Percentiles rank a stretch among this genome's conserved stretches.
Conservation (phyloP, 148 eudicot genomes). For the Vaccinium macrocarpon region DNA sequence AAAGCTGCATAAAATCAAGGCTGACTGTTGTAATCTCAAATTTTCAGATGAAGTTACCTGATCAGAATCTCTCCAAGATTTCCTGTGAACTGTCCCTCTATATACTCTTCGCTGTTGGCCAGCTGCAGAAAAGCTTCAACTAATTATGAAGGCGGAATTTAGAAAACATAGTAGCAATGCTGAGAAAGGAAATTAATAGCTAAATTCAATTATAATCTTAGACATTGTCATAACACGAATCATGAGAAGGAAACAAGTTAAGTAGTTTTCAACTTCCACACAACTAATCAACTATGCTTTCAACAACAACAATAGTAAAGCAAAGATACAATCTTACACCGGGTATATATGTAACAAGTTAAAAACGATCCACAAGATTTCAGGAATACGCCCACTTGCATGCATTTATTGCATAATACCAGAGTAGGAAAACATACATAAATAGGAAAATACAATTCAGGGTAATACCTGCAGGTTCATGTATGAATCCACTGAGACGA, state of each 20-base stretch:
- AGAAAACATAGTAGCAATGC: background rate
- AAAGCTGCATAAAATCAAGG: background rate
- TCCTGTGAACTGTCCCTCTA: slow-evolving; percentile 84
- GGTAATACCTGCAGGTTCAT: slow-evolving; percentile 61
- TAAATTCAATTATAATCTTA: background rate
- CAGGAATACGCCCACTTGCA: background rate
- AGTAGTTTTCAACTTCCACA: background rate
- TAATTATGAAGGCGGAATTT: background rate
- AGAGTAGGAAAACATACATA: background rate
- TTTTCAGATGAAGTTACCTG: slow-evolving; percentile 42
- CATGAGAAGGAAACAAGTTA: background rate
- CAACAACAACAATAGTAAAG: background rate
- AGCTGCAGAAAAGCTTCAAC: slow-evolving; percentile 41
- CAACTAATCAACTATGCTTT: slow-evolving; percentile 5
- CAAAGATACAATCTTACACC: background rate
- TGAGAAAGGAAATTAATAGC: background rate
- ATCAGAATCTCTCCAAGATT: slow-evolving; percentile 95
- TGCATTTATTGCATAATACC: background rate
- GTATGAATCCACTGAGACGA: slow-evolving; percentile 68
- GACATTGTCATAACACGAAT: background rate
- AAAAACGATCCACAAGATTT: background rate
- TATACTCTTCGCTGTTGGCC: slow-evolving; percentile 82
- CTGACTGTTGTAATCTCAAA: background rate
- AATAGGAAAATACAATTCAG: background rate
- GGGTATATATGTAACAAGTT: background rate